Evolutionary conservation across 306 rosid genomes (phyloP).

Genomic region (Acacia crassicarpa): DNA sequence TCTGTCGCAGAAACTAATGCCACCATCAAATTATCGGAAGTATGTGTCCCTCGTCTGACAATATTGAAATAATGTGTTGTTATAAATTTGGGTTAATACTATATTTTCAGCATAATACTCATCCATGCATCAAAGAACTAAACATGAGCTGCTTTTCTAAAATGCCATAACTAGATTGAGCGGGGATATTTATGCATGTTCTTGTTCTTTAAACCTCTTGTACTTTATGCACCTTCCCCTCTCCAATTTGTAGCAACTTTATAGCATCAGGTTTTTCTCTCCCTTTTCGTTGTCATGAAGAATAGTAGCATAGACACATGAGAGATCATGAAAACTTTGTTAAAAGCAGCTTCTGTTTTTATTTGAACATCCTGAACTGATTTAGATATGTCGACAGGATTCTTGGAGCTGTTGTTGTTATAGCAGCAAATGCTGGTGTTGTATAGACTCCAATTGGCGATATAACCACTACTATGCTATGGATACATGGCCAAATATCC

Average conservation of each 20-base stretch:
- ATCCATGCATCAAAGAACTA: background rate
- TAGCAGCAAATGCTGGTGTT: slow-evolving; percentile 98
- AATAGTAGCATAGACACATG: background rate
- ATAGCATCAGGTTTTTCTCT: background rate
- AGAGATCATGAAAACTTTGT: background rate
- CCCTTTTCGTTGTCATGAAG: background rate
- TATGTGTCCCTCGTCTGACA: slow-evolving; percentile 36
- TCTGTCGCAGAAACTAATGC: slow-evolving; percentile 82
- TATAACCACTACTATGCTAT: slow-evolving; percentile 94
- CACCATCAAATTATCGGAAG: slow-evolving; percentile 92
- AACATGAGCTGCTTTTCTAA: background rate
- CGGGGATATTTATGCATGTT: background rate
- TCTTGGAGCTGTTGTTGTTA: slow-evolving; percentile 93
- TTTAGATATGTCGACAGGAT: slow-evolving; percentile 60
- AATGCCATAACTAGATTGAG: background rate
- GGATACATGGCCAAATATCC: slow-evolving; percentile 96
- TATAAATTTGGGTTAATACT: background rate
- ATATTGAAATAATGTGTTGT: background rate
- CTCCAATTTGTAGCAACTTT: background rate
- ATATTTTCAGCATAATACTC: slow-evolving; percentile 9
- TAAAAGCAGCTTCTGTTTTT: background rate
- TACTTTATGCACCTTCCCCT: background rate
- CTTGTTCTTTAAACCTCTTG: background rate
- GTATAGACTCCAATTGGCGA: slow-evolving; percentile 99
- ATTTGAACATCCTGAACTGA: slow-evolving; percentile 13